Evolutionary conservation across 306 rosid species (phyloP).

Genomic region (Echinosophora koreensis): DNA sequence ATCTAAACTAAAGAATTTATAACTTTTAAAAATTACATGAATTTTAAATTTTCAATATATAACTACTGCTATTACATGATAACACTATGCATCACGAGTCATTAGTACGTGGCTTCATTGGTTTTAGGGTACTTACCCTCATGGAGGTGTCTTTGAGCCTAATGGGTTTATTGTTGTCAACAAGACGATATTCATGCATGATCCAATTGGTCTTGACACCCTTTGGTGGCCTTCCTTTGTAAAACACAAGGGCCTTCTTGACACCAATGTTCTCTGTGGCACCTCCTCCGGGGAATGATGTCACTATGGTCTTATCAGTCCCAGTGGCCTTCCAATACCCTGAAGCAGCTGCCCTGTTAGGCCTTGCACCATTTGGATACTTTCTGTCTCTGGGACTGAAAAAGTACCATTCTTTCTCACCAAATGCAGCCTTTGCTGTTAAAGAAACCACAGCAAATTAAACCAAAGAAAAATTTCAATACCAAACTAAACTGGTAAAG

Average conservation of each 20-base stretch:
- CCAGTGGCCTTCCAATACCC: conserved; percentile 66
- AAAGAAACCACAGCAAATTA: not conserved
- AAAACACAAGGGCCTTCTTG: conserved; percentile 70
- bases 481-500: not conserved
- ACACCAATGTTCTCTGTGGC: conserved; percentile 59
- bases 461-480: not conserved
- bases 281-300: conserved; percentile 32
- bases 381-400: conserved; percentile 61
- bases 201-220: conserved; percentile 74
- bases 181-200: conserved; percentile 76
- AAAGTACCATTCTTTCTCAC: conserved; percentile 67
- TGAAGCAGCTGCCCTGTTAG: conserved; percentile 61
- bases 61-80: too few species aligned
- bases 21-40: too few species aligned
- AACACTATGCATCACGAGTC: too few species aligned
- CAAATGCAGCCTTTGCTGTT: conserved; percentile 53
- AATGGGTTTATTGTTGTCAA: conserved; percentile 45
- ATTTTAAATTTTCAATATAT: too few species aligned
- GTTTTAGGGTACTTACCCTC: conserved; percentile 52
- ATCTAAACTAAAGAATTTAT: too few species aligned
- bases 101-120: not conserved
- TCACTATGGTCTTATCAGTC: conserved; percentile 47
- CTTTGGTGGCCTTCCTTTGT: conserved; percentile 70
- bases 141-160: conserved; percentile 63
- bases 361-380: conserved; percentile 58